Percentiles rank a stretch among this genome's conserved stretches.
Evolutionary conservation across 306 rosid species (phyloP).

Genomic region (Prunus mume): DNA sequence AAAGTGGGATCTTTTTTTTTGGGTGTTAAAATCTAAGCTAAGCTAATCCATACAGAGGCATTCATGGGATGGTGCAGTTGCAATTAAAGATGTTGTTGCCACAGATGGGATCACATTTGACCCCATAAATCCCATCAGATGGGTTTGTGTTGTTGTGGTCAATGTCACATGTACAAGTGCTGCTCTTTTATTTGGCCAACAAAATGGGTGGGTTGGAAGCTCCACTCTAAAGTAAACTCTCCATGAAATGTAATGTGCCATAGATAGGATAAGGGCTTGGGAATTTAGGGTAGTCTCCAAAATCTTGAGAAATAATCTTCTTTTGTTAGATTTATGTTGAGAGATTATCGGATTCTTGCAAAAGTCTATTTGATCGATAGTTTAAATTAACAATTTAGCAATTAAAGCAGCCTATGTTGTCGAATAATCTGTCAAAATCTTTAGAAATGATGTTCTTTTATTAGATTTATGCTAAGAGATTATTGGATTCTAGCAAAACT

Average conservation of each 20-base stretch:
- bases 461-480: too few species aligned
- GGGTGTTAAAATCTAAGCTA: neutral
- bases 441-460: neutral
- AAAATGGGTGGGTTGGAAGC: constrained; percentile 3
- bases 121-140: neutral
- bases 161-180: constrained; percentile 7
- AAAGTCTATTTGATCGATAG: too few species aligned
- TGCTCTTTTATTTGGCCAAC: constrained; percentile 12
- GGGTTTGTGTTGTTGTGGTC: neutral
- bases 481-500: neutral
- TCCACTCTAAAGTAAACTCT: neutral
- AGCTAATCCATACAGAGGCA: neutral
- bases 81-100: constrained; percentile 8
- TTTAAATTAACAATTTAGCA: too few species aligned
- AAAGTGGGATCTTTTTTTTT: neutral
- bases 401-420: too few species aligned
- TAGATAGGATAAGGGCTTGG: neutral
- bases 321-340: too few species aligned
- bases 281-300: neutral
- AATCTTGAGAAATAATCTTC: neutral
- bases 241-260: neutral
- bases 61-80: constrained; percentile 11
- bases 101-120: constrained; percentile 1
- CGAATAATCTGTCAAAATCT: too few species aligned
- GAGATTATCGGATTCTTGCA: too few species aligned